Evolutionary conservation across 169 alveolate genomes (phyloP).

Genomic region (Cryptosporidium ryanae): DNA sequence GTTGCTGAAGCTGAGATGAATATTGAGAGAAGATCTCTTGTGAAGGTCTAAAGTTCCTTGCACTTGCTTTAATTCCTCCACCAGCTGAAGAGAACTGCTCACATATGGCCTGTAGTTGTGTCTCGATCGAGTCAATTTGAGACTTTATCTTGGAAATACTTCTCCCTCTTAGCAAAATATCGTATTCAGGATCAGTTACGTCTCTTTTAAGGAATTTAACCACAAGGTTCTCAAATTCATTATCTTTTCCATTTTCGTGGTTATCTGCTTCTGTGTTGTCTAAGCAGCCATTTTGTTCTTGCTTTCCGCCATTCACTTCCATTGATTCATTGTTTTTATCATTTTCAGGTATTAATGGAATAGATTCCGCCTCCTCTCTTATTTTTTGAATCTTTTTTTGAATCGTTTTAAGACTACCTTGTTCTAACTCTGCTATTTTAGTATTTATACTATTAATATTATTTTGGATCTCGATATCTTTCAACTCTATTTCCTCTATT

Average conservation of each 20-base stretch:
- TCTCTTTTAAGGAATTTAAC: conserved; percentile 19
- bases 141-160: conserved; percentile 23
- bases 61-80: not conserved
- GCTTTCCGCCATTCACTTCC: not conserved
- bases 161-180: conserved; percentile 5
- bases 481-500: conserved; percentile 76
- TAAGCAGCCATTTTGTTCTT: not conserved
- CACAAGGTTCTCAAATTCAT: conserved; percentile 16
- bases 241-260: not conserved
- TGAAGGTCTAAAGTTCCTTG: conserved; percentile 40
- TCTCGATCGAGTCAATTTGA: conserved; percentile 31
- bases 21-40: conserved; percentile 57
- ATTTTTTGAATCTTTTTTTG: conserved; percentile 69
- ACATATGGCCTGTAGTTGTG: conserved; percentile 33
- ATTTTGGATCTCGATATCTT: conserved; percentile 11
- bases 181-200: conserved; percentile 20
- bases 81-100: conserved; percentile 21
- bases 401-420: conserved; percentile 4
- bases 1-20: conserved; percentile 43
- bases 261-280: not conserved
- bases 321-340: conserved; percentile 22
- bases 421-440: conserved; percentile 59
- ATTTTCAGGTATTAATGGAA: conserved; percentile 31
- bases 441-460: conserved; percentile 1
- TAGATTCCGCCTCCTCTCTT: conserved; percentile 29